phyloP scores from a whole-genome alignment of 2,329 filamentous ascomycete genomes.

The Penicillium sp. region DNA sequence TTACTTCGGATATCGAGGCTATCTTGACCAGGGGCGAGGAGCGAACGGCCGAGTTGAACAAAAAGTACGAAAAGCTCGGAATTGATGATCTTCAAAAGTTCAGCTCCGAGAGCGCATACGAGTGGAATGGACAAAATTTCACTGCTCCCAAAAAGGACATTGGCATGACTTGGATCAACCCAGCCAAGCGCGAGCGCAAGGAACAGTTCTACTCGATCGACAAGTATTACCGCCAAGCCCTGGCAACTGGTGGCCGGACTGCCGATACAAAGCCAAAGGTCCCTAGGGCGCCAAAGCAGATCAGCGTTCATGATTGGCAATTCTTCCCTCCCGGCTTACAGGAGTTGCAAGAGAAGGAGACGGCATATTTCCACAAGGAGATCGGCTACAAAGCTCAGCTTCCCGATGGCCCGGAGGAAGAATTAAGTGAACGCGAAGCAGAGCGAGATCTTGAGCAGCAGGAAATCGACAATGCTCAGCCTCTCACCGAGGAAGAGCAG shows the following conservation, averaged over 20 bases:
- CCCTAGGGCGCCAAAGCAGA: slow-evolving; percentile 92
- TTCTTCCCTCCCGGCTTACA: slow-evolving; percentile 86
- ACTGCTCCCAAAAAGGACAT: slow-evolving; percentile 90
- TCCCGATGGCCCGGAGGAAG: slow-evolving; percentile 86
- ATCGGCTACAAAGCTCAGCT: slow-evolving; percentile 93
- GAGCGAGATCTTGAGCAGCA: slow-evolving; percentile 86
- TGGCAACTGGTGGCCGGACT: slow-evolving; percentile 77
- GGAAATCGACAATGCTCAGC: slow-evolving; percentile 88
- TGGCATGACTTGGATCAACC: slow-evolving; percentile 95
- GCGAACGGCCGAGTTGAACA: slow-evolving; percentile 85
- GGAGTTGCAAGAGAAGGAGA: slow-evolving; percentile 94
- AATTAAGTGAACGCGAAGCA: slow-evolving; percentile 80
- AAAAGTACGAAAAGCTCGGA: slow-evolving; percentile 94
- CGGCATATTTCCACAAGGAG: slow-evolving; percentile 92
- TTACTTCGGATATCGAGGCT: slow-evolving; percentile 86
- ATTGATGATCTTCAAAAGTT: slow-evolving; percentile 98
- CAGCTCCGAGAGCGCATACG: slow-evolving; percentile 94
- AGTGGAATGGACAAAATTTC: slow-evolving; percentile 98
- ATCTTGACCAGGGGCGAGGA: slow-evolving; percentile 86
- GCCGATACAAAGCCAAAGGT: slow-evolving; percentile 91
- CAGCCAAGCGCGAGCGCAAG: slow-evolving; percentile 96
- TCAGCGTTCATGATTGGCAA: slow-evolving; percentile 92
- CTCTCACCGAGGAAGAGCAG: slow-evolving; percentile 86
- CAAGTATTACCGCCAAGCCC: slow-evolving; percentile 93
- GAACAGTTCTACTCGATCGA: slow-evolving; percentile 98